Evolutionary conservation across 2,329 filamentous ascomycete genomes (phyloP).

Genomic region (Harringtonia lauricola): DNA sequence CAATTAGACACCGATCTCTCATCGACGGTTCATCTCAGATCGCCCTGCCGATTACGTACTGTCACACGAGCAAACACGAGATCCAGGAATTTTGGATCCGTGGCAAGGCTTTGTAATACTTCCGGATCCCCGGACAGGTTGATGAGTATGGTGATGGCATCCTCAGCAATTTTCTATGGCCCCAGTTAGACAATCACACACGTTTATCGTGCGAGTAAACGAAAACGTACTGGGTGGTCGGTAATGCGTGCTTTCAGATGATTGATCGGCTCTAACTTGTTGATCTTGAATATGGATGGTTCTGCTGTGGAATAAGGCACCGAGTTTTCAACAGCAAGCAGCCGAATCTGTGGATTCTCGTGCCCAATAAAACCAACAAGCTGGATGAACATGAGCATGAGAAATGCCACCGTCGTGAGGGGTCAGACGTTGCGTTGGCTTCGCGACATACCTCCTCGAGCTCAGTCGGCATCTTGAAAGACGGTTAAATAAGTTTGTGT

Average conservation of each 20-base stretch:
- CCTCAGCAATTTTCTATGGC: conserved; percentile 71
- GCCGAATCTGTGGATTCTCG: conserved; percentile 81
- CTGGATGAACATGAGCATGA: conserved; percentile 29
- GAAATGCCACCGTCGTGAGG: not conserved
- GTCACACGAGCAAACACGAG: conserved; percentile 62
- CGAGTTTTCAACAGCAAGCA: conserved; percentile 75
- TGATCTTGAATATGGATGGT: conserved; percentile 71
- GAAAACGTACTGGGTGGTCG: conserved; percentile 61
- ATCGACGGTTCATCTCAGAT: not conserved
- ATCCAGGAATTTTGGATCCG: conserved; percentile 73
- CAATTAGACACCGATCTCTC: not conserved
- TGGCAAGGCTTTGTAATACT: conserved; percentile 59
- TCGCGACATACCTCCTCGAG: conserved; percentile 68
- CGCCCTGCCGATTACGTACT: conserved; percentile 35
- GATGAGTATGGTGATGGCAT: conserved; percentile 82
- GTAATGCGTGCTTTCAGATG: conserved; percentile 79
- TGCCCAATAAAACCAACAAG: conserved; percentile 89
- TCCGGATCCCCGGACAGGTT: conserved; percentile 72
- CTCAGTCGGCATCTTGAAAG: conserved; percentile 56
- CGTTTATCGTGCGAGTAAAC: not conserved
- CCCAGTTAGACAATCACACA: conserved; percentile 2
- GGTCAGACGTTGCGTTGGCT: too few relatives aligned
- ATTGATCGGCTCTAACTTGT: conserved; percentile 66
- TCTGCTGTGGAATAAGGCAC: conserved; percentile 70
- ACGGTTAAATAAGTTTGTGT: not conserved